A percentile compares a stretch with the other conserved stretches of the same genome.
Evolutionary conservation across 441 rosid species (phyloP).

Genomic region (Syzygium malaccense): DNA sequence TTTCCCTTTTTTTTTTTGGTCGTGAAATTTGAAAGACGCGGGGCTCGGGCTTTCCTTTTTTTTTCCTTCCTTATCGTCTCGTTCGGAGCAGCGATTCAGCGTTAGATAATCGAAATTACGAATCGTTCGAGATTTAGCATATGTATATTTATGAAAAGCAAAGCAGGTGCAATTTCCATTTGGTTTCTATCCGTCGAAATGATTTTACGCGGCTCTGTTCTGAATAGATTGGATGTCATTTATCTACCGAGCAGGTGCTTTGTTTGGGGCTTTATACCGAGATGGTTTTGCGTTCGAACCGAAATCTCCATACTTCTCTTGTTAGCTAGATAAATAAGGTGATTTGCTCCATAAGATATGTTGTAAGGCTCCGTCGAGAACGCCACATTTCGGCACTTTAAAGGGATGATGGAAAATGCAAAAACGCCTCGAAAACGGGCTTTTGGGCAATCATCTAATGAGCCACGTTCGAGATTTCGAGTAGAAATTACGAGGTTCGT

Average conservation of each 20-base stretch:
- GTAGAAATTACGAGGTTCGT: not conserved
- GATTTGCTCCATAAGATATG: not conserved
- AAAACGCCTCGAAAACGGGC: not conserved
- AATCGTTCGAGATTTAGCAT: too few species aligned
- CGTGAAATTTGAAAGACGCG: not conserved
- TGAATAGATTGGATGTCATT: not conserved
- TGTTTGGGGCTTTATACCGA: not conserved
- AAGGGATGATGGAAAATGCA: not conserved
- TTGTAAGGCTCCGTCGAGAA: not conserved
- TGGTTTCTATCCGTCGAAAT: not conserved
- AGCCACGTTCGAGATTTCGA: not conserved
- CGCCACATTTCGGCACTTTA: not conserved
- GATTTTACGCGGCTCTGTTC: not conserved
- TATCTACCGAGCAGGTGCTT: not conserved
- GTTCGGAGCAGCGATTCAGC: too few species aligned
- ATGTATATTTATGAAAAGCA: not conserved
- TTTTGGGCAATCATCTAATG: not conserved
- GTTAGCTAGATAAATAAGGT: not conserved
- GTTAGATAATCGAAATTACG: too few species aligned
- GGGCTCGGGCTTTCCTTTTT: not conserved
- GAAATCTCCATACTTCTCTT: not conserved
- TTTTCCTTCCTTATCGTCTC: rapidly evolving
- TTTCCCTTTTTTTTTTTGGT: too few species aligned
- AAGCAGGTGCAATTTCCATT: too few species aligned
- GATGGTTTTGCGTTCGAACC: not conserved